Conservation (phyloP, 345 rosid species). For the Eucalyptus regnans region DNA sequence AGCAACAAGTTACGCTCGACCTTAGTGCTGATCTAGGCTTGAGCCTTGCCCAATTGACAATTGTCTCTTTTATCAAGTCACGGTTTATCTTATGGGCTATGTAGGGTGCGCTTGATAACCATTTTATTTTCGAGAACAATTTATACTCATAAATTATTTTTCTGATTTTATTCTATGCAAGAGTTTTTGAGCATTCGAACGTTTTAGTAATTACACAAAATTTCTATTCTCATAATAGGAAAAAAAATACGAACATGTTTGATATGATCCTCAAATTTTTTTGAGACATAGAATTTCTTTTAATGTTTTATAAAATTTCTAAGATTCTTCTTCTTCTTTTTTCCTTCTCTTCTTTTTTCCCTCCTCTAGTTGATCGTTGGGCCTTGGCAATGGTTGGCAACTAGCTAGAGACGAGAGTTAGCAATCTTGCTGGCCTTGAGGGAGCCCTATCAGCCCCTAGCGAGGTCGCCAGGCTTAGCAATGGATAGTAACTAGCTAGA, state of each 20-base stretch:
- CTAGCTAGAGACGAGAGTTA: no score
- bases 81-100: not conserved
- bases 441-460: accelerated
- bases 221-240: accelerated
- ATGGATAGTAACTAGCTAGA: no score
- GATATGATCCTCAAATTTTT: no score
- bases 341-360: no score
- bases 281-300: no score
- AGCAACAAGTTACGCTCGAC: accelerated
- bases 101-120: accelerated
- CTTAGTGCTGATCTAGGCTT: not conserved
- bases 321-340: no score
- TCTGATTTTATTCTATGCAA: accelerated
- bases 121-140: accelerated
- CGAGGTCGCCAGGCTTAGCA: accelerated
- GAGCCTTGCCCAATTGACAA: not conserved
- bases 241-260: no score
- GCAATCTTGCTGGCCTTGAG: no score
- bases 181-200: no score
- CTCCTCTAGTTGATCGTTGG: accelerated
- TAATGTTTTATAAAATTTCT: no score
- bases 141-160: accelerated
- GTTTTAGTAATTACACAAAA: no score
- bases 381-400: accelerated
- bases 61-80: not conserved